Base-by-base conservation (phyloP, 495 filamentous ascomycete genomes). In the Chaetomium cochliodes region DNA sequence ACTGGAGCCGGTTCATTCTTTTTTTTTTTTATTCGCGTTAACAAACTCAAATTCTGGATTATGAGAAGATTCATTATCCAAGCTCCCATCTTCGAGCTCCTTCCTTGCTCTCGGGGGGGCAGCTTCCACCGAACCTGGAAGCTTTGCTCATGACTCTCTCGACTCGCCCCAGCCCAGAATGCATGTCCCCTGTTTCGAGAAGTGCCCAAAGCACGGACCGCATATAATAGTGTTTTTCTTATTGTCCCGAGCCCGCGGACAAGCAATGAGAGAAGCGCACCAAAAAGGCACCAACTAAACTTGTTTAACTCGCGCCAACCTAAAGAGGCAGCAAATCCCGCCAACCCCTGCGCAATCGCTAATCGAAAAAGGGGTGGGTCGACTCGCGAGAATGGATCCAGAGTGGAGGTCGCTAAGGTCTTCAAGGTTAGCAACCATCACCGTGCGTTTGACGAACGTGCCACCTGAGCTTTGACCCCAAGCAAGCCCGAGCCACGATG, bases 321-420 rank as follows among this genome's bases (percentile, higher is more conserved):
- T 1, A 28, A 51, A 52, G n/a, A 41, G 28, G 47, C 12, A 51
- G 33, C 20, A 39, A 16, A 25, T 26, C 33, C 23, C 20, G 22
- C 1, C 47, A 25, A 33, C 16, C 60, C 60, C 60, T 47, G 60
- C 4, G 11, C 15, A 33, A 9, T 49, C 64, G 64, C 58, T 52
- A 67, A 67, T 67, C 65, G 60, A 52, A 22, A 47, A 50, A 50
- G 47, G 54, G n/a, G 53, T 59, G 60, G 65, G 53, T 20, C 39
- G 28, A 25, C 23, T 13, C 16, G 28, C 54, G 46, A 20, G 58
- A 4, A 18, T 44, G n/a, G 28, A 23, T 54, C 18, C 22, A 20
- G 18, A 60, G 26, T 28, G 47, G 26, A 39, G 5, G 16, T 33
- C 26, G 47, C 65, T 67, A 67, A 41, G 2, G 26, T 20, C 3